These are phyloP conservation scores for Exophiala sp. DNA, from an alignment of 2,329 filamentous ascomycete species.

Conservation along the genomic window DNA sequence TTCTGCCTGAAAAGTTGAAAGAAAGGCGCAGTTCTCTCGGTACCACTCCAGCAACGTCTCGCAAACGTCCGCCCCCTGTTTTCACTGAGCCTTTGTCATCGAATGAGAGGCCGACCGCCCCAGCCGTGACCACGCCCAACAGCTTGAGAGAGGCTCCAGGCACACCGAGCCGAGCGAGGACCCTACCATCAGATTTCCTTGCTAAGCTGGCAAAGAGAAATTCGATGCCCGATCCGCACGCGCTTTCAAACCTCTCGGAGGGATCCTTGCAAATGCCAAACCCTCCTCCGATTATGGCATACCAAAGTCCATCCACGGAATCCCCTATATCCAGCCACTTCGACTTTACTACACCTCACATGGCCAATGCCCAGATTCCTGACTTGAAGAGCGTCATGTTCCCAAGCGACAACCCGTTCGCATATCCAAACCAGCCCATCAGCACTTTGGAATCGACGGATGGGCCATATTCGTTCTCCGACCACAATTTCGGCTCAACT, in stretches of 20 bases:
- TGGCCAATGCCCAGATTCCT: conserved; percentile 34
- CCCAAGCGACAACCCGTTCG: conserved; percentile 49
- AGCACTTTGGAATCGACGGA: conserved; percentile 23
- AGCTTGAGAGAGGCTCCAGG: conserved; percentile 11
- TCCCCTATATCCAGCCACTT: conserved; percentile 24
- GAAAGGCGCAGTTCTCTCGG: conserved; percentile 46
- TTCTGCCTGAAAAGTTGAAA: conserved; percentile 70
- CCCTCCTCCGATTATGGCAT: conserved; percentile 17
- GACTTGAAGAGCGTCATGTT: conserved; percentile 51
- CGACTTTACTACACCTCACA: conserved; percentile 25
- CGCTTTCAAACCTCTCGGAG: conserved; percentile 24
- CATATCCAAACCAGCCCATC: conserved; percentile 47
- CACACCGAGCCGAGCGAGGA: conserved; percentile 19
- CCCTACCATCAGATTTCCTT: conserved; percentile 25
- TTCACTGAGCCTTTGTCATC: conserved; percentile 8
- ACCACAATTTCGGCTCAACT: conserved; percentile 3
- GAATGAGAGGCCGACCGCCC: conserved; percentile 7
- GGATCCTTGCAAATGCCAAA: conserved; percentile 25
- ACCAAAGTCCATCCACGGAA: conserved; percentile 29
- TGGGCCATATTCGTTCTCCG: conserved; percentile 16
- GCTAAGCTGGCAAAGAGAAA: conserved; percentile 24
- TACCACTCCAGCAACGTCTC: conserved; percentile 39
- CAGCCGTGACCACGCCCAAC: conserved; percentile 6
- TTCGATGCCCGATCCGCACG: conserved; percentile 29
- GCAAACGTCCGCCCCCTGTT: conserved; percentile 45